Percentiles rank a stretch among this genome's conserved stretches.
phyloP scores from a whole-genome alignment of 768 basidiomycete genomes.

The Gymnopilus dilepis region DNA sequence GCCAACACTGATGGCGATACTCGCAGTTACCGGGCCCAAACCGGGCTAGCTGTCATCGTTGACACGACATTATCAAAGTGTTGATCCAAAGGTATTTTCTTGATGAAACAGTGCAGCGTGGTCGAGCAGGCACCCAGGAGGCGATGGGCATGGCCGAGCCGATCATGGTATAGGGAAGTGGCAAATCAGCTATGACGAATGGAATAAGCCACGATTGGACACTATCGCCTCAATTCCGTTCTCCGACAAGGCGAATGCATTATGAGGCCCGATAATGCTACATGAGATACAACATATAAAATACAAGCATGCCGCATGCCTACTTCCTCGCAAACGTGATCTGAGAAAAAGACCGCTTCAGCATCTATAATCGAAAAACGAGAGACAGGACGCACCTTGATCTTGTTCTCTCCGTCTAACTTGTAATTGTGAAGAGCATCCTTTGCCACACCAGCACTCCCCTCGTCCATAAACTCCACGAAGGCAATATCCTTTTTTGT shows the following conservation, averaged over 20 bases:
- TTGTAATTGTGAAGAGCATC: conserved; percentile 98
- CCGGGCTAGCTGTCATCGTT: not conserved
- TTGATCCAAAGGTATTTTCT: not conserved
- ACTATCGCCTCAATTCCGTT: too few species aligned
- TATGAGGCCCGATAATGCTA: conserved; percentile 21
- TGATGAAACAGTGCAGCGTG: not conserved
- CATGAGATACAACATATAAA: conserved; percentile 19
- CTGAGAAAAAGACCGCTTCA: conserved; percentile 36
- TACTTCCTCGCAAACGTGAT: conserved; percentile 81
- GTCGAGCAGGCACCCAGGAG: too few species aligned
- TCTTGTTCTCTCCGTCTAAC: conserved; percentile 96
- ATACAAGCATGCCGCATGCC: conserved; percentile 11
- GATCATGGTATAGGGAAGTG: too few species aligned
- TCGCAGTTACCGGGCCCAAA: conserved; percentile 1
- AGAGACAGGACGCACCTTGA: conserved; percentile 68
- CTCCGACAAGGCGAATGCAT: conserved; percentile 6
- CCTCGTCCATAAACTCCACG: conserved; percentile 96
- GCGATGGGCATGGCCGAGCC: too few species aligned
- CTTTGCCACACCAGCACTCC: conserved; percentile 87
- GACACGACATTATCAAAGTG: not conserved
- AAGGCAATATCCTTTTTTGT: conserved; percentile 98
- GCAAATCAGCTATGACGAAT: too few species aligned
- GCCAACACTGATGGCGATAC: conserved; percentile 3
- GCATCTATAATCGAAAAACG: not conserved
- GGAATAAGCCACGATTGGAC: not conserved